Conservation (phyloP, 2,329 filamentous ascomycete species). For the Pyrenochaeta sp. region DNA sequence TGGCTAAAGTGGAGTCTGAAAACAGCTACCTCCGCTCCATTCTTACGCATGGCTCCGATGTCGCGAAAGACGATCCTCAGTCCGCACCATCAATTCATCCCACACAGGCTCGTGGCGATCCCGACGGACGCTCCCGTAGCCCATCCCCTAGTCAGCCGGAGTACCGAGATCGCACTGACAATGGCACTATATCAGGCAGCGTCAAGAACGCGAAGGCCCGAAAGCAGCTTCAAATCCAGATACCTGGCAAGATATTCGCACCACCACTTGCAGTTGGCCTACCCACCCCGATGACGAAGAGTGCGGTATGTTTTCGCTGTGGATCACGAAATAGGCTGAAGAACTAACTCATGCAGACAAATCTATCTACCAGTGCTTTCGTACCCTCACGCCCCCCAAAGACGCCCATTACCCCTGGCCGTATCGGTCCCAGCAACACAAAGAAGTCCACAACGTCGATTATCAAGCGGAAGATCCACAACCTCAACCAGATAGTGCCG, state of each 20-base stretch:
- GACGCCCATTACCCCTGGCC: conserved; percentile 17
- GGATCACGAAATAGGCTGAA: background rate
- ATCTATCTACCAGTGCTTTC: background rate
- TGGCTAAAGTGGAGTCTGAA: conserved; percentile 90
- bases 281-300: conserved; percentile 14
- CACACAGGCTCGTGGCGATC: background rate
- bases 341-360: conserved; percentile 1
- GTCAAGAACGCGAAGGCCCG: conserved; percentile 8
- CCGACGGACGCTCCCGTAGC: background rate
- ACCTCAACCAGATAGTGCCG: conserved; percentile 25
- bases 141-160: conserved; percentile 5
- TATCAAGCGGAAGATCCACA: conserved; percentile 30
- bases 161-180: background rate
- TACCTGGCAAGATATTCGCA: conserved; percentile 5
- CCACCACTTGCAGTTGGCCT: background rate
- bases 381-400: background rate
- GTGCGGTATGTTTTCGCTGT: conserved; percentile 11
- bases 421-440: conserved; percentile 18
- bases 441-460: conserved; percentile 13
- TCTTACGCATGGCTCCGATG: background rate
- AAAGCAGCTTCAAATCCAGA: conserved; percentile 18
- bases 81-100: background rate
- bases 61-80: background rate
- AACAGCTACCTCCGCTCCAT: conserved; percentile 55
- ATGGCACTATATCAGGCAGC: background rate